Evolutionary conservation across 345 rosid genomes (phyloP).

Genomic region (Melaleuca alternifolia): DNA sequence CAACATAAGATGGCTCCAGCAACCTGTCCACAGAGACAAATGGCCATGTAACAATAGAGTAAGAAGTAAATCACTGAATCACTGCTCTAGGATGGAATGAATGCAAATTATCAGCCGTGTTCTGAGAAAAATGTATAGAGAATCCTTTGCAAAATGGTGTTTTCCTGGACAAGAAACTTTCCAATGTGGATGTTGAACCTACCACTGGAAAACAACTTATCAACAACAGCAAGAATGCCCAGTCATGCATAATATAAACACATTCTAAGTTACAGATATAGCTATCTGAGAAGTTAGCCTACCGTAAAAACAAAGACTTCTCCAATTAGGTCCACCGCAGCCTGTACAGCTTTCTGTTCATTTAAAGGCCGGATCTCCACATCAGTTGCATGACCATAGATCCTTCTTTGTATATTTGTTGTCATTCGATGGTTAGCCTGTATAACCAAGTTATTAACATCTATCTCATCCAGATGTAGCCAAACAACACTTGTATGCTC

Average conservation of each 20-base stretch:
- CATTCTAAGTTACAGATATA: neutral
- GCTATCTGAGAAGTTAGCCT: neutral
- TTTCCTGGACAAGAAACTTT: neutral
- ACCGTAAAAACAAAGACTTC: constrained; percentile 83
- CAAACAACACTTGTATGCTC: neutral
- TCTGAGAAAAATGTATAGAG: neutral
- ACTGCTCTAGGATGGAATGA: neutral
- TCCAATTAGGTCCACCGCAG: constrained; percentile 85
- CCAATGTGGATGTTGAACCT: neutral
- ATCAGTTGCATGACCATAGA: constrained; percentile 72
- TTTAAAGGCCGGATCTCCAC: constrained; percentile 84
- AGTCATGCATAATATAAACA: neutral
- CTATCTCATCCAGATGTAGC: neutral
- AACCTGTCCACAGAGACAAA: constrained; percentile 30
- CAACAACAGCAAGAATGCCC: neutral
- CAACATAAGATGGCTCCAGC: constrained; percentile 39
- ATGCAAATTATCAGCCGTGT: neutral
- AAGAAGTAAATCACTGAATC: neutral
- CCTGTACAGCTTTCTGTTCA: constrained; percentile 94
- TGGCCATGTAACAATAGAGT: neutral
- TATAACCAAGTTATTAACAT: neutral
- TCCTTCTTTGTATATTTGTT: constrained; percentile 68
- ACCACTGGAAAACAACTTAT: neutral
- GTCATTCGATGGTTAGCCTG: constrained; percentile 75
- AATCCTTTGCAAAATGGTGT: neutral